phyloP scores from a whole-genome alignment of 169 alveolate species.

The Cryptosporidium viatorum region DNA sequence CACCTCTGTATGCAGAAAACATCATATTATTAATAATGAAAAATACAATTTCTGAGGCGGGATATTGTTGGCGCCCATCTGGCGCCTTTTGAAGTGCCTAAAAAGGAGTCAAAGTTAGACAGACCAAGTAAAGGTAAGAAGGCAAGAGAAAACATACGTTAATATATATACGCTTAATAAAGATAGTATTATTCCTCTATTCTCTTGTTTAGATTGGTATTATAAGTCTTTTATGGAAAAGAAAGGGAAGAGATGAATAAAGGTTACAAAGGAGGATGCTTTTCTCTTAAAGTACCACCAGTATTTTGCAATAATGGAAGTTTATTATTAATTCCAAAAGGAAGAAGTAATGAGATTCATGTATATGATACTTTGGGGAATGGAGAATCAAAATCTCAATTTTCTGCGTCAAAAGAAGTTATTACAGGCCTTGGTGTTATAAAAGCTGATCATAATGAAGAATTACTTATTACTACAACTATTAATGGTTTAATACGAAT shows the following conservation, averaged over 20 bases:
- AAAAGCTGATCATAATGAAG: background rate
- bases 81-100: conserved; percentile 7
- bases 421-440: conserved; percentile 13
- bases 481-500: conserved; percentile 6
- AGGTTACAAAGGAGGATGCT: conserved; percentile 59
- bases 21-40: conserved; percentile 1
- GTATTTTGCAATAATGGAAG: conserved; percentile 54
- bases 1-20: conserved; percentile 61
- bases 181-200: background rate
- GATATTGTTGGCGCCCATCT: background rate
- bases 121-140: conserved; percentile 11
- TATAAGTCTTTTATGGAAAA: background rate
- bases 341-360: conserved; percentile 24
- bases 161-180: conserved; percentile 4
- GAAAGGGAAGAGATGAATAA: conserved; percentile 12
- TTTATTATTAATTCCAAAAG: conserved; percentile 44
- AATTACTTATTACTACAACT: conserved; percentile 16
- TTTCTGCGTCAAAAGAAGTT: background rate
- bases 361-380: conserved; percentile 44
- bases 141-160: background rate
- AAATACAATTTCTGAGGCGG: background rate
- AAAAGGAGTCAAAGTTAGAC: conserved; percentile 39
- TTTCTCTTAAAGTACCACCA: conserved; percentile 63
- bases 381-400: background rate
- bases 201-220: background rate